phyloP scores from a whole-genome alignment of 116 monocot species.

The Cymodocea nodosa region DNA sequence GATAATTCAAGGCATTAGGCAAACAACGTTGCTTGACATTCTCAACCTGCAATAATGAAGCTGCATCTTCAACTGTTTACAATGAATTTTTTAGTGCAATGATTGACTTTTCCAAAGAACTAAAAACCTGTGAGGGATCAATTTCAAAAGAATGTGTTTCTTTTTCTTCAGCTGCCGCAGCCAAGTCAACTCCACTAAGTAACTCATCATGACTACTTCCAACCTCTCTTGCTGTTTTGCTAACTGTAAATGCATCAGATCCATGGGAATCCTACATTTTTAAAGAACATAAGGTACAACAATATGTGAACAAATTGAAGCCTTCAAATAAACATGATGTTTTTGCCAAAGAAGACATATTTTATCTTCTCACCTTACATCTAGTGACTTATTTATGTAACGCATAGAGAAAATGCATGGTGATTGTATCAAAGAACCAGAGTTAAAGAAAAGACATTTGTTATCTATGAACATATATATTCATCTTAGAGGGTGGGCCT shows the following conservation, averaged over 20 bases:
- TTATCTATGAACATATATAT: too few species aligned
- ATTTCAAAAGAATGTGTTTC: constrained; percentile 98
- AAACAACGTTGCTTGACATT: constrained; percentile 94
- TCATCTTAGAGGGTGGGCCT: too few species aligned
- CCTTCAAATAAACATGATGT: constrained; percentile 2
- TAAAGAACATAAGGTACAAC: not conserved
- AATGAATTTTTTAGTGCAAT: not conserved
- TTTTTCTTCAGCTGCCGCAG: constrained; percentile 89
- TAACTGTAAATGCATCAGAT: constrained; percentile 55
- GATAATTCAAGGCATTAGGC: constrained; percentile 93
- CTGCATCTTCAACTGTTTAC: not conserved
- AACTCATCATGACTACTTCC: constrained; percentile 60
- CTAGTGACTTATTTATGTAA: too few species aligned
- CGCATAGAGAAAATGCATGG: too few species aligned
- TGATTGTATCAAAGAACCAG: too few species aligned
- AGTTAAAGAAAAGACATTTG: too few species aligned
- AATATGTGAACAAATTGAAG: not conserved
- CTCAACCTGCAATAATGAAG: constrained; percentile 51
- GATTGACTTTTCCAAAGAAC: not conserved
- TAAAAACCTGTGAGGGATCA: constrained; percentile 64
- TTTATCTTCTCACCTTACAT: too few species aligned
- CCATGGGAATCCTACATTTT: constrained; percentile 36
- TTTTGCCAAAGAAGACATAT: not conserved
- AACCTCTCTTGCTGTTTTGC: constrained; percentile 58
- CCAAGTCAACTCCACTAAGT: constrained; percentile 59